Evolutionary conservation across 768 basidiomycete species (phyloP).

Genomic region (Porphyrellus cyaneotinctus): DNA sequence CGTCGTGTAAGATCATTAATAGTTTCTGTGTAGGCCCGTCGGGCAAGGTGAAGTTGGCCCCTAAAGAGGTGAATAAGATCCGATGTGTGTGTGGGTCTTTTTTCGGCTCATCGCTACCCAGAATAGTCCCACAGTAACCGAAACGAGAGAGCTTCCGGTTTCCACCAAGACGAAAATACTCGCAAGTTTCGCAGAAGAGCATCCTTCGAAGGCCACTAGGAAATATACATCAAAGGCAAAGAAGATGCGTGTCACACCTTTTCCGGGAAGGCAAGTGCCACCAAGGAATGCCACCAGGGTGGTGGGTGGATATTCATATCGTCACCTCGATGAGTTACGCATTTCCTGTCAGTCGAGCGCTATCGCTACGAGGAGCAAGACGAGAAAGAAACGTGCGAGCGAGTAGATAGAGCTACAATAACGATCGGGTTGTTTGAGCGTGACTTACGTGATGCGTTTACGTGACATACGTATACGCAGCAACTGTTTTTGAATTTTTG

Average conservation of each 20-base stretch:
- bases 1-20: background rate
- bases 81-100: background rate
- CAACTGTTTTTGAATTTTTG: conserved; percentile 33
- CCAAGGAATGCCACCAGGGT: conserved; percentile 1
- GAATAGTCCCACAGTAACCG: conserved; percentile 7
- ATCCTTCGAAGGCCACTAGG: conserved; percentile 6
- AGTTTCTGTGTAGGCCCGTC: conserved; percentile 17
- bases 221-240: conserved; percentile 27
- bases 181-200: background rate
- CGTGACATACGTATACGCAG: conserved; percentile 30
- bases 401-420: too few species aligned
- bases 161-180: background rate
- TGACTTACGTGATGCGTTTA: conserved; percentile 28
- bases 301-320: conserved; percentile 11
- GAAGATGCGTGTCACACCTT: conserved; percentile 15
- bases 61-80: conserved; percentile 15
- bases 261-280: conserved; percentile 8
- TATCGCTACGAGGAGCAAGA: background rate
- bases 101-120: background rate
- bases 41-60: conserved; percentile 26
- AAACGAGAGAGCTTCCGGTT: background rate
- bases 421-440: too few species aligned
- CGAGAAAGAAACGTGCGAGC: background rate
- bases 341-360: conserved; percentile 4
- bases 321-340: background rate